These are phyloP conservation scores for Kazachstania kunashirensis DNA, from an alignment of 805 yeast species.

Conservation along the genomic window DNA sequence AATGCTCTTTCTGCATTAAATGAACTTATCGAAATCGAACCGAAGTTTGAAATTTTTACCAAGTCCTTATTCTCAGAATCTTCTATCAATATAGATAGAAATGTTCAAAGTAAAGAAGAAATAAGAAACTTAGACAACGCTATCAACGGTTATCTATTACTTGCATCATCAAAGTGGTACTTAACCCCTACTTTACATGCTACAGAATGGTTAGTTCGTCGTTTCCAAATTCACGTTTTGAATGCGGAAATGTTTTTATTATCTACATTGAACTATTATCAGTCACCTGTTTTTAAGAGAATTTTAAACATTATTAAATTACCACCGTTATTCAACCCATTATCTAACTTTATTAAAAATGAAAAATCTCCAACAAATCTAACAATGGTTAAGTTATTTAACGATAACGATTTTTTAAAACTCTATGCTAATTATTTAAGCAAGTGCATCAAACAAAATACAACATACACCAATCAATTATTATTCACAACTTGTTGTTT, in stretches of 20 bases:
- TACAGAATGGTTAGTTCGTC: slow-evolving; percentile 88
- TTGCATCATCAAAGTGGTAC: slow-evolving; percentile 69
- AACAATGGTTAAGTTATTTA: slow-evolving; percentile 64
- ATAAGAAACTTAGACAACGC: slow-evolving; percentile 65
- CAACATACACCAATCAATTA: slow-evolving; percentile 57
- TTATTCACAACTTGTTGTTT: slow-evolving; percentile 68
- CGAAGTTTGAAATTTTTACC: slow-evolving; percentile 62
- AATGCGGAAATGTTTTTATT: slow-evolving; percentile 66
- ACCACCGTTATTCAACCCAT: slow-evolving; percentile 74
- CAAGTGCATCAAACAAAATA: slow-evolving; percentile 39
- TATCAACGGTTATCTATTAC: slow-evolving; percentile 59
- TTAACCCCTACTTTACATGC: slow-evolving; percentile 71
- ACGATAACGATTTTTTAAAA: slow-evolving; percentile 57
- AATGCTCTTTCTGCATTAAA: slow-evolving; percentile 67
- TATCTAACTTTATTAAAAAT: slow-evolving; percentile 54
- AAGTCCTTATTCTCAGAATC: slow-evolving; percentile 74
- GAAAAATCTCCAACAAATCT: slow-evolving; percentile 54
- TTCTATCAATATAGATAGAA: slow-evolving; percentile 69
- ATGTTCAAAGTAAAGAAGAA: slow-evolving; percentile 71
- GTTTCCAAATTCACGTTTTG: slow-evolving; percentile 76
- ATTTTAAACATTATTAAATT: slow-evolving; percentile 62
- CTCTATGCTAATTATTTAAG: slow-evolving; percentile 49
- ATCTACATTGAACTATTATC: slow-evolving; percentile 73
- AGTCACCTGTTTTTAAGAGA: slow-evolving; percentile 62
- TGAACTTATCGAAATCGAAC: slow-evolving; percentile 61